Conservation (phyloP, 352 stramenopile species). For the Globisporangium uncinulatum region DNA sequence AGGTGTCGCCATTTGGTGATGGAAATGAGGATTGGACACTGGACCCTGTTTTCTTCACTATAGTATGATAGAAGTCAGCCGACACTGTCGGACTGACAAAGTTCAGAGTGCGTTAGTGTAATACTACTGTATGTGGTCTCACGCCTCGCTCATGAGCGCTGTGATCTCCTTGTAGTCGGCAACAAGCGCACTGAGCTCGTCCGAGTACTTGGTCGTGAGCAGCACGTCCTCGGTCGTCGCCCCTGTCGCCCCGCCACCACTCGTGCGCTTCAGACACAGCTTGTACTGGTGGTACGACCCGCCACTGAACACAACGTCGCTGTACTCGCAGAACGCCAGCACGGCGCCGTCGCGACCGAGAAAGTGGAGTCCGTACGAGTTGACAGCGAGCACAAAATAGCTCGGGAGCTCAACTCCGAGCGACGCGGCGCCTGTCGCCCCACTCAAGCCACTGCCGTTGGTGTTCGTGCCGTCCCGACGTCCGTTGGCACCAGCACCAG, state of each 20-base stretch:
- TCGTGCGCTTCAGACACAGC: constrained; percentile 33
- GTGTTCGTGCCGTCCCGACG: constrained; percentile 15
- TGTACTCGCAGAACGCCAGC: constrained; percentile 65
- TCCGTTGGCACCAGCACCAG: neutral
- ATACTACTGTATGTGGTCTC: neutral
- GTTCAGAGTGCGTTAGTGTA: no score
- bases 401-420: constrained; percentile 66
- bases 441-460: constrained; percentile 8
- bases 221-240: constrained; percentile 44
- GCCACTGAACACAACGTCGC: constrained; percentile 49
- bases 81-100: no score
- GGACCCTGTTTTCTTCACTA: no score
- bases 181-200: constrained; percentile 57
- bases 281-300: constrained; percentile 65
- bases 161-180: constrained; percentile 77
- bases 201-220: constrained; percentile 61
- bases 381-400: constrained; percentile 87
- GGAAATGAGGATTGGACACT: no score
- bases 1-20: no score
- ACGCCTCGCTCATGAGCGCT: constrained; percentile 50
- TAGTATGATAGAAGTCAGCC: no score
- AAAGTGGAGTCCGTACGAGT: constrained; percentile 89
- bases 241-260: constrained; percentile 2
- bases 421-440: constrained; percentile 4
- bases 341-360: constrained; percentile 60